Conservation (phyloP, 352 stramenopile genomes). For the Phytopythium ostracodes region DNA sequence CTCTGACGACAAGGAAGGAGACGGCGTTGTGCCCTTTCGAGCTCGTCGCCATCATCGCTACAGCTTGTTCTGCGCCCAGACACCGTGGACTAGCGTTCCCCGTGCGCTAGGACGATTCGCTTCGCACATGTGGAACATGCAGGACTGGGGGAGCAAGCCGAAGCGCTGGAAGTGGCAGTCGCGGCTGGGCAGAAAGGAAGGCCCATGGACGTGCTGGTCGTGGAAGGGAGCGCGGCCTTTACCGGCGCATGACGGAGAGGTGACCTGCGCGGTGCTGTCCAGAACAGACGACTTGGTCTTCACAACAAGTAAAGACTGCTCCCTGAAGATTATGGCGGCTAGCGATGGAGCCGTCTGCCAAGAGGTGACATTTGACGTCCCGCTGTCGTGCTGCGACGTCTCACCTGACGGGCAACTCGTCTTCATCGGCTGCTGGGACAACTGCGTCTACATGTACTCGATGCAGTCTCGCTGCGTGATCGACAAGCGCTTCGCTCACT, state of each 20-base stretch:
- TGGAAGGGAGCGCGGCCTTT: slow-evolving; percentile 45
- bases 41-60: slow-evolving; percentile 13
- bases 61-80: slow-evolving; percentile 44
- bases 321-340: slow-evolving; percentile 46
- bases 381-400: slow-evolving; percentile 67
- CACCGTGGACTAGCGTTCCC: slow-evolving; percentile 29
- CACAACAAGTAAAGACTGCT: slow-evolving; percentile 67
- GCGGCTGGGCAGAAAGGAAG: slow-evolving; percentile 30
- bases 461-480: slow-evolving; percentile 41
- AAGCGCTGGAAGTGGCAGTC: slow-evolving; percentile 60
- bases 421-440: slow-evolving; percentile 72
- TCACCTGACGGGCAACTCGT: slow-evolving; percentile 58
- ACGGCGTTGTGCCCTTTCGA: slow-evolving; percentile 3
- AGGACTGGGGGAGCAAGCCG: slow-evolving; percentile 36
- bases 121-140: slow-evolving; percentile 11
- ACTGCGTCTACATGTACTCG: slow-evolving; percentile 75
- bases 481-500: slow-evolving; percentile 62
- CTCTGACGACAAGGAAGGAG: slow-evolving; percentile 28
- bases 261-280: slow-evolving; percentile 60
- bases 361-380: slow-evolving; percentile 26
- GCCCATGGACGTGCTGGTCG: slow-evolving; percentile 25
- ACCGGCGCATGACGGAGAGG: slow-evolving; percentile 49
- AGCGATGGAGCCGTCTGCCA: slow-evolving; percentile 22
- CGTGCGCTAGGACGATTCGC: slow-evolving; percentile 6
- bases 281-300: slow-evolving; percentile 46